phyloP scores from a whole-genome alignment of 148 eudicot species.

The Silene conica region DNA sequence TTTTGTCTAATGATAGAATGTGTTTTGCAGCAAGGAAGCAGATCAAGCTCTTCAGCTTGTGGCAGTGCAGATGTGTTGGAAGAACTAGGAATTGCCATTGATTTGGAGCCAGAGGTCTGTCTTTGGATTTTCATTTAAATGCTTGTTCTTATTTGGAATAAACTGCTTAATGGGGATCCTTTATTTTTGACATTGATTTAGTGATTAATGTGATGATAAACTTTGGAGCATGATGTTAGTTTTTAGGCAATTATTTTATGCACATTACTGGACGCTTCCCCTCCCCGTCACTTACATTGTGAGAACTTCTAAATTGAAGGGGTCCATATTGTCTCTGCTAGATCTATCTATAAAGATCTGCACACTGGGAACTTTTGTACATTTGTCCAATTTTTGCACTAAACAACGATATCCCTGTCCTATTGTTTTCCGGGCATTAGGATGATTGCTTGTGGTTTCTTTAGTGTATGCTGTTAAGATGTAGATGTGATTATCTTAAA shows the following conservation, averaged over 20 bases:
- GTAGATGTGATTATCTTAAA: background rate
- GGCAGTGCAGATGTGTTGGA: conserved; percentile 98
- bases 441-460: too few species aligned
- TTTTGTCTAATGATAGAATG: background rate
- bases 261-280: background rate
- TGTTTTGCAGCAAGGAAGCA: conserved; percentile 79
- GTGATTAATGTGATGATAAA: conserved; percentile 8
- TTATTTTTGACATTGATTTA: background rate
- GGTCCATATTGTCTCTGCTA: too few species aligned
- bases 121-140: conserved; percentile 2
- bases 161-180: conserved; percentile 9
- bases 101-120: conserved; percentile 82
- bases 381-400: too few species aligned
- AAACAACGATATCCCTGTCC: background rate
- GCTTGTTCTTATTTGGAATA: background rate
- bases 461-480: background rate
- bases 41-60: conserved; percentile 98
- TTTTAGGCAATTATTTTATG: background rate
- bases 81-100: conserved; percentile 77
- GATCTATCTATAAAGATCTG: too few species aligned
- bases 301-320: background rate
- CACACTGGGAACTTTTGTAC: too few species aligned
- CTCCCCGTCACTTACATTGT: background rate
- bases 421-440: too few species aligned
- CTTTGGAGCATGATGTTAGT: conserved; percentile 10